Percentiles rank a stretch among this genome's conserved stretches.
phyloP scores from a whole-genome alignment of 306 rosid species.

The Canavalia ensiformis region DNA sequence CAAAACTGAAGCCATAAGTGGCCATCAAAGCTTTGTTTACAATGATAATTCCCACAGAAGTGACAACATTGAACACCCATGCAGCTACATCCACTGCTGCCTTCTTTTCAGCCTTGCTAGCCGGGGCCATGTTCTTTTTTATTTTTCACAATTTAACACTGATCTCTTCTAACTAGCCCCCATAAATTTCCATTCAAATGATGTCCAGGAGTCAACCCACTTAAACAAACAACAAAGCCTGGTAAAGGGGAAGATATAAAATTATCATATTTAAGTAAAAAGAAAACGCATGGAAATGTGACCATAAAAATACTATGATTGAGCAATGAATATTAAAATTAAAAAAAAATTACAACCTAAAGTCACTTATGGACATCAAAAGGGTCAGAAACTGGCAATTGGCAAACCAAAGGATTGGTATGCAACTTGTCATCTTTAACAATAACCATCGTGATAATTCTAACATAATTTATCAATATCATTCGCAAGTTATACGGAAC shows the following conservation, averaged over 20 bases:
- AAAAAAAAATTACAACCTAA: background rate
- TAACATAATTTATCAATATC: background rate
- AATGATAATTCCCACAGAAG: slow-evolving; percentile 89
- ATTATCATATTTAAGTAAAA: slow-evolving; percentile 15
- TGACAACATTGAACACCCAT: slow-evolving; percentile 92
- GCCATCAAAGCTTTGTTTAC: slow-evolving; percentile 96
- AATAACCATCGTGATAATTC: background rate
- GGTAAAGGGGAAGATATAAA: slow-evolving; percentile 38
- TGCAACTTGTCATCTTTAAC: slow-evolving; percentile 11
- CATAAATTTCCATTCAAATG: slow-evolving; percentile 44
- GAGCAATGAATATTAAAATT: background rate
- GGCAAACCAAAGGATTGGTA: slow-evolving; percentile 2
- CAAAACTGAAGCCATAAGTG: slow-evolving; percentile 87
- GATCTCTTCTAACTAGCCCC: slow-evolving; percentile 45
- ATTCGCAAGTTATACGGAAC: background rate
- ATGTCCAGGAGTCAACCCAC: slow-evolving; percentile 37
- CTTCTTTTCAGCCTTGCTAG: slow-evolving; percentile 79
- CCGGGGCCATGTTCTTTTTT: slow-evolving; percentile 61
- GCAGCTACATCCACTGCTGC: slow-evolving; percentile 85
- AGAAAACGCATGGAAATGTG: background rate
- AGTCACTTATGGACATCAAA: slow-evolving; percentile 10
- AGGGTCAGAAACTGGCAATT: slow-evolving; percentile 16
- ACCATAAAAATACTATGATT: slow-evolving; percentile 13
- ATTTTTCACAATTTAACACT: slow-evolving; percentile 39
- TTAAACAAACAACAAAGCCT: slow-evolving; percentile 41